These are phyloP conservation scores for Tephrocybe sp. DNA, from an alignment of 768 basidiomycete species.

Conservation along the genomic window DNA sequence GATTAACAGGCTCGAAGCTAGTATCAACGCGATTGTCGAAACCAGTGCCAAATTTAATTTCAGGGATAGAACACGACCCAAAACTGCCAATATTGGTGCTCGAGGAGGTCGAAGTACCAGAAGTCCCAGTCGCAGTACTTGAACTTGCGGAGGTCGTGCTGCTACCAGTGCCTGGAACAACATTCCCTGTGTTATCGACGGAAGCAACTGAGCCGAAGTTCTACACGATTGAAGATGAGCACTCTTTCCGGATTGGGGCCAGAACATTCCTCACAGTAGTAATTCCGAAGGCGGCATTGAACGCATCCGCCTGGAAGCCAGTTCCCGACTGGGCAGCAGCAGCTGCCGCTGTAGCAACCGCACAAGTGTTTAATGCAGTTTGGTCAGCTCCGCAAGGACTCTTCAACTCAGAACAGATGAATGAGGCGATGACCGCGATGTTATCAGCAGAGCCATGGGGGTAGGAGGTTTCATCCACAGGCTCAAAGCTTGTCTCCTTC, in stretches of 20 bases:
- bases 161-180: slow-evolving; percentile 26
- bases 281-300: slow-evolving; percentile 41
- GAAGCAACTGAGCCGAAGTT: slow-evolving; percentile 35
- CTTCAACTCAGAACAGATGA: slow-evolving; percentile 52
- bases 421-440: slow-evolving; percentile 52
- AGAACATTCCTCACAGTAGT: slow-evolving; percentile 26
- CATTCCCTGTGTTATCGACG: slow-evolving; percentile 37
- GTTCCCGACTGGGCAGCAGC: slow-evolving; percentile 36
- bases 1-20: slow-evolving; percentile 49
- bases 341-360: slow-evolving; percentile 37
- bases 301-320: slow-evolving; percentile 56
- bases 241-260: too few relatives aligned
- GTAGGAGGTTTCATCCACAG: slow-evolving; percentile 45
- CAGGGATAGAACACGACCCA: slow-evolving; percentile 48
- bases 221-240: slow-evolving; percentile 19
- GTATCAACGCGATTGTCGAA: slow-evolving; percentile 56
- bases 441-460: slow-evolving; percentile 55
- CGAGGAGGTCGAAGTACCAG: slow-evolving; percentile 17
- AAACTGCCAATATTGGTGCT: slow-evolving; percentile 38
- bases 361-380: slow-evolving; percentile 51
- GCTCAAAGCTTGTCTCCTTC: slow-evolving; percentile 58
- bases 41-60: slow-evolving; percentile 53
- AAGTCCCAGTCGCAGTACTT: slow-evolving; percentile 11
- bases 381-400: slow-evolving; percentile 54
- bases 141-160: slow-evolving; percentile 15